These are phyloP conservation scores for Claviceps maximensis DNA, from an alignment of 2,329 filamentous ascomycete genomes.

Conservation along the genomic window DNA sequence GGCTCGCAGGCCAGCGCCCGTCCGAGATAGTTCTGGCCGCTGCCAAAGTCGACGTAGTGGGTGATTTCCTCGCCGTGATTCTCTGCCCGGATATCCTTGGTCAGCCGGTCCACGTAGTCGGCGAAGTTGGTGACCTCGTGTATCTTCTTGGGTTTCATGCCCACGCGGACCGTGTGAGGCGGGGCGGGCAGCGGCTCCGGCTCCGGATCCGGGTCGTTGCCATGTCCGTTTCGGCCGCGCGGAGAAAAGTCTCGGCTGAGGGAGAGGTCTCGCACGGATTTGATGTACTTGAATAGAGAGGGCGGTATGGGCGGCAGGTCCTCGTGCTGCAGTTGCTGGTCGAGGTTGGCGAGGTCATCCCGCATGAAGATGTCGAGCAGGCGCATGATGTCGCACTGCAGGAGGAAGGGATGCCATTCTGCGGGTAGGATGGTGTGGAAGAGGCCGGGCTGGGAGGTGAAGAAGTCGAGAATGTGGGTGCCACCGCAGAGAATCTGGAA, in stretches of 20 bases:
- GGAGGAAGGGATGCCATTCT: slow-evolving; percentile 73
- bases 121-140: slow-evolving; percentile 90
- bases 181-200: slow-evolving; percentile 40
- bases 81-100: slow-evolving; percentile 35
- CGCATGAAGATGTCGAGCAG: slow-evolving; percentile 72
- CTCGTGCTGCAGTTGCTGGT: slow-evolving; percentile 9
- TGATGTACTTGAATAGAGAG: slow-evolving; percentile 59
- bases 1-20: slow-evolving; percentile 72
- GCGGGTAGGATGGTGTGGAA: slow-evolving; percentile 64
- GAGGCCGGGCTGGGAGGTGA: slow-evolving; percentile 71
- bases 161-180: slow-evolving; percentile 61
- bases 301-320: slow-evolving; percentile 27
- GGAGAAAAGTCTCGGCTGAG: slow-evolving; percentile 47
- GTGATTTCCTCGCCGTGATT: slow-evolving; percentile 48
- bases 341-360: slow-evolving; percentile 46
- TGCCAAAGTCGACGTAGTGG: slow-evolving; percentile 91
- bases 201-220: not conserved
- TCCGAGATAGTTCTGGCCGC: slow-evolving; percentile 91
- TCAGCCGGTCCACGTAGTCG: slow-evolving; percentile 57
- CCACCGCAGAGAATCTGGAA: slow-evolving; percentile 88
- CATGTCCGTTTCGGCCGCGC: slow-evolving; percentile 23
- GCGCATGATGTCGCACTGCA: slow-evolving; percentile 55
- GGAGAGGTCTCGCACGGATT: slow-evolving; percentile 54
- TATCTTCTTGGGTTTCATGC: slow-evolving; percentile 92
- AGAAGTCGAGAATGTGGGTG: slow-evolving; percentile 95